phyloP scores from a whole-genome alignment of 2,329 filamentous ascomycete genomes.

The Scedosporium apiospermum region DNA sequence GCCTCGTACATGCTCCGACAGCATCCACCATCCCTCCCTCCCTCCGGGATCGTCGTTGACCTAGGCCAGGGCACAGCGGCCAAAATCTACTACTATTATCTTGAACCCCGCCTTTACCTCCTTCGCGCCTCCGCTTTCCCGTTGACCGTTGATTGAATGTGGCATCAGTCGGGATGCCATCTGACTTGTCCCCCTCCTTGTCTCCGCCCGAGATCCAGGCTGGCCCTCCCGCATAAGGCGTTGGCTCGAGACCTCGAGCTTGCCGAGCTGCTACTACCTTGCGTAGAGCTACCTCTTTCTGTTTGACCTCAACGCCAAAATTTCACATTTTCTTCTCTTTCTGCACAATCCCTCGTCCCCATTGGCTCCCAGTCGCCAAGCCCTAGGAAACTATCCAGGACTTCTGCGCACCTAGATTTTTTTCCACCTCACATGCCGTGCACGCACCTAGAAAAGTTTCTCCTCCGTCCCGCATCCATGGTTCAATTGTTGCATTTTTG shows the following conservation, averaged over 20 bases:
- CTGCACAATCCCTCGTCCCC: not conserved
- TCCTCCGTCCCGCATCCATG: not conserved
- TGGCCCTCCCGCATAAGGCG: not conserved
- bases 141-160: not conserved
- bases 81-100: not conserved
- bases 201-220: not conserved
- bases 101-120: not conserved
- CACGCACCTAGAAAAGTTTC: not conserved
- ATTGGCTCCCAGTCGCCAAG: not conserved
- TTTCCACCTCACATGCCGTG: not conserved
- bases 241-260: not conserved
- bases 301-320: not conserved
- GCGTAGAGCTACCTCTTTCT: not conserved
- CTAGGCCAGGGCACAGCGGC: not conserved
- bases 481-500: conserved; percentile 1
- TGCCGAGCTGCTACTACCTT: not conserved
- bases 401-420: not conserved
- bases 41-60: not conserved
- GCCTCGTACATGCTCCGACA: not conserved
- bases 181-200: not conserved
- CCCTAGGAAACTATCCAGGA: not conserved
- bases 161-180: not conserved
- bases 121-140: not conserved
- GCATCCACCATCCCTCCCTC: not conserved
- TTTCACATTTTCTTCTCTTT: not conserved